Evolutionary conservation across 768 basidiomycete species (phyloP).

Genomic region (Boletus sp.): DNA sequence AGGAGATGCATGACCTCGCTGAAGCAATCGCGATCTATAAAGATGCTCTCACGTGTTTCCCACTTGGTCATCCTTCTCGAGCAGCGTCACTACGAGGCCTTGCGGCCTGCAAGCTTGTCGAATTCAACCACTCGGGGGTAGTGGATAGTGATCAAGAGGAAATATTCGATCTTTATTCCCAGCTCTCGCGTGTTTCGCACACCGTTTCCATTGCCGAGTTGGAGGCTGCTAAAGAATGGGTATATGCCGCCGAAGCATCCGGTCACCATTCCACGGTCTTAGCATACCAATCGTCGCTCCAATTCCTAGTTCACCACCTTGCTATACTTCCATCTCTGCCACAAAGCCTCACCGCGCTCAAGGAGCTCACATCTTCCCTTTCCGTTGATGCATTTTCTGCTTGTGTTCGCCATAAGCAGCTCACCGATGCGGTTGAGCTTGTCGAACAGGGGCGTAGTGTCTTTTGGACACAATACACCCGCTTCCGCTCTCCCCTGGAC

Average conservation of each 20-base stretch:
- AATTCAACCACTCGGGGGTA: too few relatives aligned
- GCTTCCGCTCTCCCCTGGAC: constrained; percentile 7
- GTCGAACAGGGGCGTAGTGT: constrained; percentile 25
- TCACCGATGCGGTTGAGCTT: constrained; percentile 28
- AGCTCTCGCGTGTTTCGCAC: background rate
- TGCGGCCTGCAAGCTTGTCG: too few relatives aligned
- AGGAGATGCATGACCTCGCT: background rate
- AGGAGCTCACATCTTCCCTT: background rate
- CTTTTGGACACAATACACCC: constrained; percentile 18
- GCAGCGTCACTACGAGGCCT: background rate
- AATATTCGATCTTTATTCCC: background rate
- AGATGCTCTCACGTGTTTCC: background rate
- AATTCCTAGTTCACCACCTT: constrained; percentile 7
- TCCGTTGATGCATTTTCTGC: constrained; percentile 9
- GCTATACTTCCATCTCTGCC: background rate
- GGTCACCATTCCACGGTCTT: constrained; percentile 6
- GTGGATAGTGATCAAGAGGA: background rate
- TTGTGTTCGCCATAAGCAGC: constrained; percentile 8
- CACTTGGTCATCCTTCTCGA: background rate
- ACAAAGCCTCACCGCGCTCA: background rate
- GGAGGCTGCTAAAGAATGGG: background rate
- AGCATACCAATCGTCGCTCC: constrained; percentile 11
- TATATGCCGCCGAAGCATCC: background rate
- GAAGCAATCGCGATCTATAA: background rate
- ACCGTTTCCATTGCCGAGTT: background rate